These are phyloP conservation scores for Tolypocladium ovalisporum DNA, from an alignment of 2,329 filamentous ascomycete genomes.

Conservation along the genomic window DNA sequence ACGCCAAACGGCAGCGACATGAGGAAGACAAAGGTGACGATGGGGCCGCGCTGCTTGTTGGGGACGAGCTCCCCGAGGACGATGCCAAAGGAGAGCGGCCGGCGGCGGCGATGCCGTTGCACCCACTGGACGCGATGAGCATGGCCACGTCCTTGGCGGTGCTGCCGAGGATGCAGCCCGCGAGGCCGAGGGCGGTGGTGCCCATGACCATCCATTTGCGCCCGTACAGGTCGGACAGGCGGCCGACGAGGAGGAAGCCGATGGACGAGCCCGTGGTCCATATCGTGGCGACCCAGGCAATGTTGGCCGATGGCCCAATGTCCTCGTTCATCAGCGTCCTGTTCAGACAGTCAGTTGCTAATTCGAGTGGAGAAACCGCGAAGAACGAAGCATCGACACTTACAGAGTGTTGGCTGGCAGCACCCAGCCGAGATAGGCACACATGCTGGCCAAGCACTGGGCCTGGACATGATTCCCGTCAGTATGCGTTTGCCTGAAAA, in stretches of 20 bases:
- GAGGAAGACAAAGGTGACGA: not conserved
- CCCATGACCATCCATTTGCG: not conserved
- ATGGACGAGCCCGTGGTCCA: not conserved
- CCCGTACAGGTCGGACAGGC: not conserved
- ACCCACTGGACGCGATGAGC: not conserved
- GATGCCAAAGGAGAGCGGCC: not conserved
- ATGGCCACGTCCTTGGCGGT: not conserved
- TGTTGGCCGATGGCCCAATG: not conserved
- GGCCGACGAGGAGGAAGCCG: not conserved
- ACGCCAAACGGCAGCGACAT: not conserved
- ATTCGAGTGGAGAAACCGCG: not conserved
- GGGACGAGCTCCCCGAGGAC: not conserved
- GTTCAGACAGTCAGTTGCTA: not conserved
- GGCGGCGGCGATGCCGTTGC: not conserved
- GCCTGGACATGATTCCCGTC: not conserved
- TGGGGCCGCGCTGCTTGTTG: not conserved
- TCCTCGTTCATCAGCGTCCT: not conserved
- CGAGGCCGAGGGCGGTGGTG: not conserved
- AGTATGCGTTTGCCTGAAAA: not conserved
- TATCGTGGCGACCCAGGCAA: not conserved
- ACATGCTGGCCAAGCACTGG: not conserved
- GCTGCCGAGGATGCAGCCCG: not conserved
- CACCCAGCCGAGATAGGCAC: not conserved
- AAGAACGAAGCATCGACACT: not conserved
- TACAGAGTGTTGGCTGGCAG: not conserved